Conservation (phyloP, 768 basidiomycete species). For the Omphalotus guepiniiformis region DNA sequence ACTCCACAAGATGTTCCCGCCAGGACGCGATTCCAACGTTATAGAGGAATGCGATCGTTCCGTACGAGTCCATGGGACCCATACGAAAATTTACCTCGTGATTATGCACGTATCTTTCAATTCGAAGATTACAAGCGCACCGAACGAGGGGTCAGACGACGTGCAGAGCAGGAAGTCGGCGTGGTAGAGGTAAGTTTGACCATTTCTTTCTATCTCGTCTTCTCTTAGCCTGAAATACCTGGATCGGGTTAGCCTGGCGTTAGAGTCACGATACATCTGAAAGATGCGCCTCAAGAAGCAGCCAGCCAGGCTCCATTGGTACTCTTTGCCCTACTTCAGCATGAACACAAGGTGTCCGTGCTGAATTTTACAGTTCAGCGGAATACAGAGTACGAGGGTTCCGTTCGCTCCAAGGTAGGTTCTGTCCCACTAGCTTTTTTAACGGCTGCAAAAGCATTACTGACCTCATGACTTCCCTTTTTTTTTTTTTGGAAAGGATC, state of each 20-base stretch:
- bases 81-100: constrained; percentile 89
- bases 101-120: constrained; percentile 94
- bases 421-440: background rate
- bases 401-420: constrained; percentile 84
- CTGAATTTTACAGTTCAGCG: constrained; percentile 90
- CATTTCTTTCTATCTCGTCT: background rate
- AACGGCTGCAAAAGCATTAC: too few species aligned
- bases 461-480: too few species aligned
- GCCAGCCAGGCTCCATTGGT: constrained; percentile 35
- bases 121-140: constrained; percentile 94
- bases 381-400: constrained; percentile 89
- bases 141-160: constrained; percentile 61
- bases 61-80: constrained; percentile 97
- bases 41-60: constrained; percentile 87
- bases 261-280: constrained; percentile 73
- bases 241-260: constrained; percentile 86
- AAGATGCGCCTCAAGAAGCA: constrained; percentile 68
- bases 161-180: constrained; percentile 56
- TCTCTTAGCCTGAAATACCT: background rate
- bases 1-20: constrained; percentile 86
- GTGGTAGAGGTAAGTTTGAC: constrained; percentile 56
- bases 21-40: constrained; percentile 82
- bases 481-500: constrained; percentile 78
- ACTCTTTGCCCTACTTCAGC: constrained; percentile 81
- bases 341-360: constrained; percentile 94